Conservation (phyloP, 140 eudicot species). For the Senecio squalidus region DNA sequence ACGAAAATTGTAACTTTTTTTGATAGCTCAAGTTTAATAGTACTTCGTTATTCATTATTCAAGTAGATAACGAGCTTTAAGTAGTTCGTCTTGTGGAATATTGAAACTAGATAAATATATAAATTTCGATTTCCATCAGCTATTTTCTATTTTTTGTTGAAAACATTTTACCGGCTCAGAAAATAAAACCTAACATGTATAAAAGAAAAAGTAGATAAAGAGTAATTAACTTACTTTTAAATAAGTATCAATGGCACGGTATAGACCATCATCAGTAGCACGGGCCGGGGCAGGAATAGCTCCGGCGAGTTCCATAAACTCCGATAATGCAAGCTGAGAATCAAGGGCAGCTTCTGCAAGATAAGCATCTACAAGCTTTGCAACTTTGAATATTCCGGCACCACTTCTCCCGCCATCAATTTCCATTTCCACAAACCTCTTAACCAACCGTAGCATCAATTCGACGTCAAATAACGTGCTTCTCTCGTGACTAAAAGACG, state of each 20-base stretch:
- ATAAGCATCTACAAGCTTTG: constrained; percentile 68
- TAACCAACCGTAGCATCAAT: constrained; percentile 51
- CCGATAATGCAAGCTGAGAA: constrained; percentile 36
- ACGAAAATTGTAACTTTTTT: too few species aligned
- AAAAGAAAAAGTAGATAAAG: too few species aligned
- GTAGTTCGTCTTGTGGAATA: too few species aligned
- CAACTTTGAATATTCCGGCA: constrained; percentile 62
- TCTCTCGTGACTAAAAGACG: constrained; percentile 59
- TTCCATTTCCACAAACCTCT: constrained; percentile 45
- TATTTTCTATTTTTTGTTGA: too few species aligned
- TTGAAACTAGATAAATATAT: too few species aligned
- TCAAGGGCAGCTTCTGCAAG: constrained; percentile 83
- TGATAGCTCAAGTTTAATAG: too few species aligned
- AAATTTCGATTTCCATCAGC: too few species aligned
- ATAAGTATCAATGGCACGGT: constrained; percentile 87
- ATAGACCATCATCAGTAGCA: constrained; percentile 61
- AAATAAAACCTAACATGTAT: too few species aligned
- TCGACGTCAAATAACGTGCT: constrained; percentile 55
- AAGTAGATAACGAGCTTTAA: too few species aligned
- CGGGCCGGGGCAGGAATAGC: constrained; percentile 72
- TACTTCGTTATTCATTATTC: too few species aligned
- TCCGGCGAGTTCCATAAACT: constrained; percentile 66
- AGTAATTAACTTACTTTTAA: constrained; percentile 54
- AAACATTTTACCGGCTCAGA: too few species aligned
- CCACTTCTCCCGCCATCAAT: constrained; percentile 47